A percentile compares a stretch with the other conserved stretches of the same genome.
Evolutionary conservation across 2,329 filamentous ascomycete genomes (phyloP).

Genomic region (Aureobasidium sp.): DNA sequence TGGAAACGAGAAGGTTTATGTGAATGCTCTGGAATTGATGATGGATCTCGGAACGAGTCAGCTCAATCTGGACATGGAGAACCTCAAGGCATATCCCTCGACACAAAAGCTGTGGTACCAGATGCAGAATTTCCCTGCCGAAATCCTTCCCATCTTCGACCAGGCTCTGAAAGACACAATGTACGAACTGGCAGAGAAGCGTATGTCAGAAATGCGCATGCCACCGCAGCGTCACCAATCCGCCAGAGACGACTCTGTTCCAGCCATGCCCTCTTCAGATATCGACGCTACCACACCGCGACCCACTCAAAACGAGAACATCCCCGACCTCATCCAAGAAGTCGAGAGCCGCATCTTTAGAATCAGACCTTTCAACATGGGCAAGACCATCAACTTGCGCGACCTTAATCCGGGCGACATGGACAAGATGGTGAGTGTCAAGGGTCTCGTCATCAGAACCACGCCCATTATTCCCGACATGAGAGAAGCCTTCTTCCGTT

Average conservation of each 20-base stretch:
- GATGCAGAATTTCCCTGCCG: constrained; percentile 85
- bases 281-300: constrained; percentile 32
- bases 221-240: constrained; percentile 35
- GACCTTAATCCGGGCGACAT: constrained; percentile 94
- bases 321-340: constrained; percentile 66
- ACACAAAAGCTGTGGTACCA: constrained; percentile 95
- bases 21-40: constrained; percentile 84
- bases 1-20: constrained; percentile 74
- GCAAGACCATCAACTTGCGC: constrained; percentile 80
- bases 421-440: constrained; percentile 91
- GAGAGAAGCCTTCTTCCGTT: constrained; percentile 98
- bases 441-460: constrained; percentile 90
- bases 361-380: constrained; percentile 82
- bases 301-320: constrained; percentile 36
- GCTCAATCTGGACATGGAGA: constrained; percentile 80
- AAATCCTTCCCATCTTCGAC: constrained; percentile 96
- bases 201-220: constrained; percentile 63
- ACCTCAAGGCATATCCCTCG: constrained; percentile 86
- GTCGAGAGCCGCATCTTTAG: constrained; percentile 76
- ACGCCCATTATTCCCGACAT: constrained; percentile 97
- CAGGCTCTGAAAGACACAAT: constrained; percentile 88
- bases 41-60: constrained; percentile 74
- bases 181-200: constrained; percentile 76
- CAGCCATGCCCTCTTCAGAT: constrained; percentile 70
- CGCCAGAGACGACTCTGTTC: constrained; percentile 59